Conservation (phyloP, 1,139 yeast species). For the Meyerozyma carpophila region DNA sequence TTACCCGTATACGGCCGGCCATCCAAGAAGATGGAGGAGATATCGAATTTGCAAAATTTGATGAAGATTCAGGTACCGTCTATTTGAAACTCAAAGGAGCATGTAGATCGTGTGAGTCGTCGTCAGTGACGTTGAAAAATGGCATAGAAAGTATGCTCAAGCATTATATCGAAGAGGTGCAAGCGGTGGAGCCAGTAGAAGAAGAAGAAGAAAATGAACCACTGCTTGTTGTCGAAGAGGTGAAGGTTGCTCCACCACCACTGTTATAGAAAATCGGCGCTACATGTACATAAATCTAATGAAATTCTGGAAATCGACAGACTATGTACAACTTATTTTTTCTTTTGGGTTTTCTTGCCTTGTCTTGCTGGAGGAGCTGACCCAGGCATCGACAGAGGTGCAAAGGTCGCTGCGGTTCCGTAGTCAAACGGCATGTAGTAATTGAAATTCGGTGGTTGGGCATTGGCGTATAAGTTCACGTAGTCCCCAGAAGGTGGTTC, state of each 20-base stretch:
- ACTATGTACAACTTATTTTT: background rate
- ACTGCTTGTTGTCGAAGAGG: background rate
- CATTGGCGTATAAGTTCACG: background rate
- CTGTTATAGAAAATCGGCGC: background rate
- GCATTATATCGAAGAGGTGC: constrained; percentile 75
- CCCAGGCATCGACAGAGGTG: background rate
- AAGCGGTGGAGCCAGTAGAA: constrained; percentile 49
- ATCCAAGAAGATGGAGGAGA: constrained; percentile 86
- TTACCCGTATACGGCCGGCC: constrained; percentile 94
- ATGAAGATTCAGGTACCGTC: constrained; percentile 60
- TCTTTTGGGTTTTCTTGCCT: background rate
- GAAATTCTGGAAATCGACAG: background rate
- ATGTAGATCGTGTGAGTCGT: constrained; percentile 73
- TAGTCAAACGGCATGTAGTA: background rate
- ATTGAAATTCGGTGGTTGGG: background rate
- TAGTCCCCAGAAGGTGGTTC: background rate
- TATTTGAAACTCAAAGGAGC: constrained; percentile 68
- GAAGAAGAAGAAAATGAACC: constrained; percentile 21
- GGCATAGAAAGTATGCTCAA: constrained; percentile 82
- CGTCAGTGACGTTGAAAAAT: constrained; percentile 68
- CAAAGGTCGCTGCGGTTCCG: background rate
- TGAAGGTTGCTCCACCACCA: background rate
- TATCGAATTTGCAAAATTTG: constrained; percentile 64
- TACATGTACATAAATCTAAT: background rate
- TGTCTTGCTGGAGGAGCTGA: background rate